phyloP scores from a whole-genome alignment of 768 basidiomycete species.

The Mycena vitilis region DNA sequence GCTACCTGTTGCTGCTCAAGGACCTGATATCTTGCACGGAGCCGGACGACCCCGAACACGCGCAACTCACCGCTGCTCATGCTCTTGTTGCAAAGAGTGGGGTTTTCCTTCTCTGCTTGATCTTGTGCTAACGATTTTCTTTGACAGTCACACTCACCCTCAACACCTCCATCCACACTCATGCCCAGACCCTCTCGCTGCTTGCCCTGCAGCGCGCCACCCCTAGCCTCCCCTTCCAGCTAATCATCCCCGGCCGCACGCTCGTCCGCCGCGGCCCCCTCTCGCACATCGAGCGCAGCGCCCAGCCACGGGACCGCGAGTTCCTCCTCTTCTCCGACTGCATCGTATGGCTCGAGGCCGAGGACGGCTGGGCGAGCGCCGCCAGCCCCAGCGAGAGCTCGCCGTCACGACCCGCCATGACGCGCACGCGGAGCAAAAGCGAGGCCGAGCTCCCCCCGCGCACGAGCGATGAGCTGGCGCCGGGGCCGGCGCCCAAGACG shows the following conservation, averaged over 20 bases:
- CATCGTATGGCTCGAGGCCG: slow-evolving; percentile 76
- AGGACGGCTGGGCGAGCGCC: slow-evolving; percentile 37
- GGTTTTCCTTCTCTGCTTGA: slow-evolving; percentile 32
- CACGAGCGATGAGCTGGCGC: slow-evolving; percentile 26
- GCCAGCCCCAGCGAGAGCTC: not conserved
- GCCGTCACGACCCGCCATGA: slow-evolving; percentile 46
- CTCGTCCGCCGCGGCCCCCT: slow-evolving; percentile 78
- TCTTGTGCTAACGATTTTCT: slow-evolving; percentile 7
- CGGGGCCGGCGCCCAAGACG: not conserved
- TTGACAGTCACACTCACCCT: slow-evolving; percentile 79
- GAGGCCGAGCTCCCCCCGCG: slow-evolving; percentile 63
- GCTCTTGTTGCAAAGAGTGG: slow-evolving; percentile 81
- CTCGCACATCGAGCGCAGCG: slow-evolving; percentile 65
- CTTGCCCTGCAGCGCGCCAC: slow-evolving; percentile 86
- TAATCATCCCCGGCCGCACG: slow-evolving; percentile 84
- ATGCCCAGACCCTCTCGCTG: slow-evolving; percentile 79
- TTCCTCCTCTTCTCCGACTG: slow-evolving; percentile 89
- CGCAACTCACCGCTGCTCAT: slow-evolving; percentile 68
- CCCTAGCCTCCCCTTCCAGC: slow-evolving; percentile 77
- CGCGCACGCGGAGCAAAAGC: slow-evolving; percentile 67
- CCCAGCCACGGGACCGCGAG: slow-evolving; percentile 66
- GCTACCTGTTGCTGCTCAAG: slow-evolving; percentile 86
- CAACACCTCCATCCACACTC: slow-evolving; percentile 82
- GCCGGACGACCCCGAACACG: slow-evolving; percentile 74
- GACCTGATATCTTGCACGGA: slow-evolving; percentile 80